Evolutionary conservation across 257 asterid species (phyloP).

Genomic region (Nyctanthes arbortristis): DNA sequence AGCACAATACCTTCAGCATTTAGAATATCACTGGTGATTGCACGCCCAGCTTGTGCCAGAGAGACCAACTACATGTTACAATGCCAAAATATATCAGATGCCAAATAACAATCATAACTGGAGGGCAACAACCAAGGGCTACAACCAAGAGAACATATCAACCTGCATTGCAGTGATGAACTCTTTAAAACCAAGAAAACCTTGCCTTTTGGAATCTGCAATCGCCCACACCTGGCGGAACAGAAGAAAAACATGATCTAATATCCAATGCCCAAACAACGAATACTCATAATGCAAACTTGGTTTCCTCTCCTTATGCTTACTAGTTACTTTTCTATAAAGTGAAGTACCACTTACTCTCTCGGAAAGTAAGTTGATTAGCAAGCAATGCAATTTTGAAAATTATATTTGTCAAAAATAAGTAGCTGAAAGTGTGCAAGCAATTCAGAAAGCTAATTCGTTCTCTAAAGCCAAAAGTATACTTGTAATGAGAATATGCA

Average conservation of each 20-base stretch:
- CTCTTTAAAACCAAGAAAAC: constrained; percentile 89
- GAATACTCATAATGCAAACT: neutral
- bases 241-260: neutral
- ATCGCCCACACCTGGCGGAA: constrained; percentile 83
- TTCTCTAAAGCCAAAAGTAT: neutral
- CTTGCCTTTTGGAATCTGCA: constrained; percentile 93
- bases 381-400: neutral
- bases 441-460: too few relatives aligned
- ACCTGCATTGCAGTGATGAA: constrained; percentile 92
- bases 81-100: constrained; percentile 26
- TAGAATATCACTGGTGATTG: constrained; percentile 50
- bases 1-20: constrained; percentile 53
- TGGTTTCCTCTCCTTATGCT: neutral
- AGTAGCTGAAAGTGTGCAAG: neutral
- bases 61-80: constrained; percentile 63
- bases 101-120: constrained; percentile 14
- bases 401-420: neutral
- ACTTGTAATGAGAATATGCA: neutral
- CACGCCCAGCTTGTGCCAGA: constrained; percentile 84
- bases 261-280: constrained; percentile 4
- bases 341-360: neutral
- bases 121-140: constrained; percentile 14
- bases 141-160: constrained; percentile 16
- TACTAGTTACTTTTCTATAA: neutral
- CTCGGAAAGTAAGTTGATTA: neutral